phyloP scores from a whole-genome alignment of 768 basidiomycete genomes.

The Heimioporus sp. region DNA sequence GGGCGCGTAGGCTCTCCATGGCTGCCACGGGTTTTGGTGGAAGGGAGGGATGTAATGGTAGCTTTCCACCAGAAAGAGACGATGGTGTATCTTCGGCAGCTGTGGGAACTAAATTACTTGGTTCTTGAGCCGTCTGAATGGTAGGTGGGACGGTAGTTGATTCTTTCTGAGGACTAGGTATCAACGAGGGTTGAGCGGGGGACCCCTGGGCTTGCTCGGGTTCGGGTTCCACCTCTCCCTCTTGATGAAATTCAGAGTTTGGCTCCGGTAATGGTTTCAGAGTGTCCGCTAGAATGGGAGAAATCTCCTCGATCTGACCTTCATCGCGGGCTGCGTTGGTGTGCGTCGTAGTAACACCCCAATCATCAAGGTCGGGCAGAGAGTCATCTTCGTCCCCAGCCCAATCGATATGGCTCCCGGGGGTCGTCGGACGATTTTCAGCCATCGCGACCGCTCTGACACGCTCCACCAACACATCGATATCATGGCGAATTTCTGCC shows the following conservation, averaged over 20 bases:
- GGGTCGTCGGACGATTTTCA: slow-evolving; percentile 61
- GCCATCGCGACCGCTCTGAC: slow-evolving; percentile 74
- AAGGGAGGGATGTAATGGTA: slow-evolving; percentile 44
- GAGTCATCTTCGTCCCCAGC: slow-evolving; percentile 82
- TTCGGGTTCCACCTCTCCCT: slow-evolving; percentile 19
- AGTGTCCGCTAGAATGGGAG: slow-evolving; percentile 65
- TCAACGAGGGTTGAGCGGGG: slow-evolving; percentile 5
- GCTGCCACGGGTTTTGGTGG: slow-evolving; percentile 43
- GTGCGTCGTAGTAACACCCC: slow-evolving; percentile 61
- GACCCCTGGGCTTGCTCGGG: slow-evolving; percentile 6
- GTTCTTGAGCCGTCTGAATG: slow-evolving; percentile 14
- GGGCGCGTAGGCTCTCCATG: slow-evolving; percentile 13
- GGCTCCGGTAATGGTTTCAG: slow-evolving; percentile 59
- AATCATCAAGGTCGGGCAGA: slow-evolving; percentile 82
- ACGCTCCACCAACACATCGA: slow-evolving; percentile 77
- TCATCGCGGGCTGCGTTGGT: slow-evolving; percentile 24
- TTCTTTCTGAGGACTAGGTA: slow-evolving; percentile 4
- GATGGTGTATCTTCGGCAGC: slow-evolving; percentile 6
- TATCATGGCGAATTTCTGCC: slow-evolving; percentile 55
- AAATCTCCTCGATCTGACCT: slow-evolving; percentile 46
- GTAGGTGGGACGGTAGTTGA: background rate
- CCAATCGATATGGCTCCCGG: slow-evolving; percentile 85
- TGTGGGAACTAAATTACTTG: slow-evolving; percentile 12
- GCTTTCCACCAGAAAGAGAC: slow-evolving; percentile 14
- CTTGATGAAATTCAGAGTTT: slow-evolving; percentile 21